These are phyloP conservation scores for Ophiocordyceps camponoti-floridani DNA, from an alignment of 2,329 filamentous ascomycete species.

Conservation along the genomic window DNA sequence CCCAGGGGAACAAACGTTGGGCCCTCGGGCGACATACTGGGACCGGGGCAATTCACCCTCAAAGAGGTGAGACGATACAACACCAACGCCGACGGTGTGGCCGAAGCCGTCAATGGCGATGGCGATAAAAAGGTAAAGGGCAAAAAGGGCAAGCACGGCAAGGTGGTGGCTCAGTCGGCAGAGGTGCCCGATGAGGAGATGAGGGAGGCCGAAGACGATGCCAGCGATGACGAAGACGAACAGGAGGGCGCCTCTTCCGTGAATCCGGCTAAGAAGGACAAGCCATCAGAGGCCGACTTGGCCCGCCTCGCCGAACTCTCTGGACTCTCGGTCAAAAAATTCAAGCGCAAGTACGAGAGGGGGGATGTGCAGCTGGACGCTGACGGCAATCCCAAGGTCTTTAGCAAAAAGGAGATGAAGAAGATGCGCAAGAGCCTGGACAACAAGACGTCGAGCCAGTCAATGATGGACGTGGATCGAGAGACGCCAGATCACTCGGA, in stretches of 20 bases:
- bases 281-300: conserved; percentile 37
- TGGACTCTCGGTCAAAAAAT: conserved; percentile 56
- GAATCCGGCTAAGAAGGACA: conserved; percentile 16
- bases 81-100: conserved; percentile 73
- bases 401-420: conserved; percentile 64
- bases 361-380: conserved; percentile 51
- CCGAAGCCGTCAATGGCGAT: conserved; percentile 32
- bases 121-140: conserved; percentile 19
- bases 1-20: conserved; percentile 58
- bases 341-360: conserved; percentile 60
- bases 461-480: conserved; percentile 3
- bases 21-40: conserved; percentile 47
- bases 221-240: conserved; percentile 8
- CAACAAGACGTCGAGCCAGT: conserved; percentile 20
- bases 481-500: conserved; percentile 17
- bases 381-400: conserved; percentile 46
- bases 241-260: not conserved
- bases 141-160: conserved; percentile 19
- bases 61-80: conserved; percentile 94
- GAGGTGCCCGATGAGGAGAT: conserved; percentile 23
- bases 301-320: conserved; percentile 44
- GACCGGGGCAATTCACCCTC: conserved; percentile 69
- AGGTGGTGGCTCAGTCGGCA: conserved; percentile 6
- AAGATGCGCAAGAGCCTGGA: conserved; percentile 49
- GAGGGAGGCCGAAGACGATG: conserved; percentile 22